Base-by-base conservation (phyloP, 306 rosid species). In the Prinsepia uniflora region DNA sequence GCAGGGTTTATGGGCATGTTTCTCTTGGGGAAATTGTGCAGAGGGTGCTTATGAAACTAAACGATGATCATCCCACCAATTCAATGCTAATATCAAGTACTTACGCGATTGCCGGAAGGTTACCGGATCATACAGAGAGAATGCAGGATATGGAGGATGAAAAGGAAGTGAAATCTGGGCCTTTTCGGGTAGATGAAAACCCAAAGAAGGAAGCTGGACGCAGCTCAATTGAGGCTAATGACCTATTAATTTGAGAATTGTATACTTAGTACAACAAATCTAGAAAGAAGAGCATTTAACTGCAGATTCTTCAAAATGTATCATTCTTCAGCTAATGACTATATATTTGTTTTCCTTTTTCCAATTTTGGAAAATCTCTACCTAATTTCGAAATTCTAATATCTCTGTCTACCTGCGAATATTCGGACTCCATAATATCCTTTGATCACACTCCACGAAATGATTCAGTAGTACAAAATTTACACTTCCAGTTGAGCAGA, bases 101-200 rank as follows among this genome's bases (percentile, higher is more conserved):
- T 39, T 90, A 87, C 66, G 91, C 87, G 4, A 77, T 76, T 72
- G 89, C 88, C 45, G 94, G 94, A 73, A 90, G 91, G 77, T 67
- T 84, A 76, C 65, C 78, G n/a, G 90, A 85, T 80, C 76, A 75
- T 69, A 40, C 48, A 30, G 64, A 61, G 56, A 22, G 67, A 67
- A 22, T 39, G 68, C 82, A 78, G 79, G 84, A 79, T 72, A 71
- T 19, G 70, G 47, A 82, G 74, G 81, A 75, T 79, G 78, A 52
- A 55, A 54, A 72, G 57, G 76, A 48, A 63, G 77, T 10, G 40
- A 81, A 71, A 58, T 22, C 48, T 59, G 61, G 63, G 18, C 60
- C 65, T 5, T 50, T 53, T 53, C 80, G 34, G 67, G 60, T 52
- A 48, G 72, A 64, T 58, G 84, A 58, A 71, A 82, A 39, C 65